A percentile compares a stretch with the other conserved stretches of the same genome.
Evolutionary conservation across 176 grass and related monocot species (phyloP).

Genomic region (Oryza rufipogon): DNA sequence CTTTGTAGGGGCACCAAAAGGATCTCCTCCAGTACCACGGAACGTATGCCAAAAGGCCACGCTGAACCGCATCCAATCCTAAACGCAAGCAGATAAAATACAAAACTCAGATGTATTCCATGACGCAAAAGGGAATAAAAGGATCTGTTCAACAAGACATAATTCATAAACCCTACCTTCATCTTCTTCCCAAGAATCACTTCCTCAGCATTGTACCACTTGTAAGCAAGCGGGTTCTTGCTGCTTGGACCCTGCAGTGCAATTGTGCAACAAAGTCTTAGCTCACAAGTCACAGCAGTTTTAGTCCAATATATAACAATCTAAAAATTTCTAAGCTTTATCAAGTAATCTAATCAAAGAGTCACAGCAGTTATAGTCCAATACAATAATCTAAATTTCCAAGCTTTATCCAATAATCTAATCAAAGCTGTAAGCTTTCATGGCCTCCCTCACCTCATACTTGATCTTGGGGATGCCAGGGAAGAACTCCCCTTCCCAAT

Average conservation of each 20-base stretch:
- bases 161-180: constrained; percentile 52
- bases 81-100: constrained; percentile 8
- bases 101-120: neutral
- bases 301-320: too few relatives aligned
- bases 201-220: constrained; percentile 94
- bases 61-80: constrained; percentile 95
- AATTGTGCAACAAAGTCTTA: neutral
- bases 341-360: neutral
- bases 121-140: neutral
- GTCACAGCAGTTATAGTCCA: neutral
- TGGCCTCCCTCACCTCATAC: constrained; percentile 73
- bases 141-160: neutral
- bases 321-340: too few relatives aligned
- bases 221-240: constrained; percentile 87
- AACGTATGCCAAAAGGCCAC: constrained; percentile 93
- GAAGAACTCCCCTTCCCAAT: constrained; percentile 88
- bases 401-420: too few relatives aligned
- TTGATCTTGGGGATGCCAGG: constrained; percentile 76
- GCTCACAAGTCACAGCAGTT: neutral
- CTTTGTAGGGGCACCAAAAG: constrained; percentile 87
- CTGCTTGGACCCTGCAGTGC: constrained; percentile 61
- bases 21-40: constrained; percentile 79
- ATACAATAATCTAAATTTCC: too few relatives aligned
- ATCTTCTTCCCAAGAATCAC: constrained; percentile 96
- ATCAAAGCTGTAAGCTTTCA: neutral